These are phyloP conservation scores for Viridothelium virens DNA, from an alignment of 495 filamentous ascomycete species.

Conservation along the genomic window DNA sequence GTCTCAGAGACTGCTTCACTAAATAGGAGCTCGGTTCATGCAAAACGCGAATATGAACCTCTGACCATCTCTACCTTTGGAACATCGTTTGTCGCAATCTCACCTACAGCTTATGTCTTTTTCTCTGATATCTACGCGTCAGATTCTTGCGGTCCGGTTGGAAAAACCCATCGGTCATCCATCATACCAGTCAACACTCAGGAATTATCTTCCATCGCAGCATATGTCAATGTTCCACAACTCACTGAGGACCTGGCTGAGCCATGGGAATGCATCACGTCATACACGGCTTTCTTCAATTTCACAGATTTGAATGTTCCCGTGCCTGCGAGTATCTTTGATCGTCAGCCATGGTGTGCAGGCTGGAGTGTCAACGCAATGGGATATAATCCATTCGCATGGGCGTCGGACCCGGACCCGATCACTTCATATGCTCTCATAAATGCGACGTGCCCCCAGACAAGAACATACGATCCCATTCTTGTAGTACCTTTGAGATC, in stretches of 20 bases:
- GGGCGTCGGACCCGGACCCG: neutral
- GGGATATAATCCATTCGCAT: neutral
- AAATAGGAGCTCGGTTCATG: neutral
- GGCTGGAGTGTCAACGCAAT: neutral
- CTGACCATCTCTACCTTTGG: neutral
- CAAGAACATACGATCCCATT: neutral
- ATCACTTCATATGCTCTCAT: constrained; percentile 18
- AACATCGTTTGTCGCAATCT: neutral
- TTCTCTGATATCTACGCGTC: constrained; percentile 14
- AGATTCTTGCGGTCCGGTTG: constrained; percentile 13
- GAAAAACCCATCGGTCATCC: neutral
- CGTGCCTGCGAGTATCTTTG: constrained; percentile 14
- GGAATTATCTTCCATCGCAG: constrained; percentile 11
- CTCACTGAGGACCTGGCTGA: neutral
- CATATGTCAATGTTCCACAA: neutral
- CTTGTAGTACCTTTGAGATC: neutral
- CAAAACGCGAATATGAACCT: neutral
- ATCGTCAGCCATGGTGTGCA: constrained; percentile 6
- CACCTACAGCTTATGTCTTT: constrained; percentile 16
- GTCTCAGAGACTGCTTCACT: neutral
- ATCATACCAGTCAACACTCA: constrained; percentile 10
- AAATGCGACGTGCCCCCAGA: constrained; percentile 8
- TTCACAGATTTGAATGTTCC: constrained; percentile 13
- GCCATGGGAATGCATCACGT: neutral
- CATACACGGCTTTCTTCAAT: constrained; percentile 7